Evolutionary conservation across 2,329 filamentous ascomycete genomes (phyloP).

Genomic region (Esteya vermicola): DNA sequence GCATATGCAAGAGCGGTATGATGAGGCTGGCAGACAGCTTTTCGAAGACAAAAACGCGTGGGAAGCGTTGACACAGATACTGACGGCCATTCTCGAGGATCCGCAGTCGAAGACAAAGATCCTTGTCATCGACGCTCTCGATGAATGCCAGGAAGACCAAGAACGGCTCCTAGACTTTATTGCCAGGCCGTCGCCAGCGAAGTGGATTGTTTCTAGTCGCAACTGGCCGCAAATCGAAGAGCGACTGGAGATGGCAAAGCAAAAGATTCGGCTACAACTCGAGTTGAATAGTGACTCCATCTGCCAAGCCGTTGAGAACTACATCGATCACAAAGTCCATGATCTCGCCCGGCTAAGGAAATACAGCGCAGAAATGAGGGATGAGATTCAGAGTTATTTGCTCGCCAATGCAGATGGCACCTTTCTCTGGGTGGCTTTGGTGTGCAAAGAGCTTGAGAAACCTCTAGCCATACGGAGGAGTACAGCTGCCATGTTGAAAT

Average conservation of each 20-base stretch:
- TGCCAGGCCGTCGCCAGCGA: constrained; percentile 14
- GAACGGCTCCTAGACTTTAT: constrained; percentile 20
- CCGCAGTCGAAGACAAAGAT: constrained; percentile 15
- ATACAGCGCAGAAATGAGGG: constrained; percentile 11
- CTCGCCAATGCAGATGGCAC: constrained; percentile 21
- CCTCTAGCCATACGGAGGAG: constrained; percentile 7
- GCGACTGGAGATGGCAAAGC: constrained; percentile 8
- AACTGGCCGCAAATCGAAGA: constrained; percentile 22
- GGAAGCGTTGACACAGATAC: constrained; percentile 22
- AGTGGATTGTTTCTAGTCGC: constrained; percentile 30
- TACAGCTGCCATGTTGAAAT: constrained; percentile 8
- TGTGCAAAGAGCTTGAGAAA: constrained; percentile 15
- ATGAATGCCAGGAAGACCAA: constrained; percentile 23
- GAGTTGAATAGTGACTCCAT: constrained; percentile 20
- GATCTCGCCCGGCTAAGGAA: constrained; percentile 14
- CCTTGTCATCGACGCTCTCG: constrained; percentile 31
- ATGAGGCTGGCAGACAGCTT: constrained; percentile 14
- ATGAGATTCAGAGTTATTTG: constrained; percentile 13
- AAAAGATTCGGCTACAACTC: constrained; percentile 17
- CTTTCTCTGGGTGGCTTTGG: constrained; percentile 29
- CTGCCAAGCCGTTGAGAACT: constrained; percentile 19
- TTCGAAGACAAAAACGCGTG: constrained; percentile 25
- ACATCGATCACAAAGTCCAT: constrained; percentile 20
- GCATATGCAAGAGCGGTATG: constrained; percentile 19
- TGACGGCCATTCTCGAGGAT: constrained; percentile 25